A percentile compares a stretch with the other conserved stretches of the same genome.
These are phyloP conservation scores for Botrytis aclada DNA, from an alignment of 2,329 filamentous ascomycete genomes.

Conservation along the genomic window DNA sequence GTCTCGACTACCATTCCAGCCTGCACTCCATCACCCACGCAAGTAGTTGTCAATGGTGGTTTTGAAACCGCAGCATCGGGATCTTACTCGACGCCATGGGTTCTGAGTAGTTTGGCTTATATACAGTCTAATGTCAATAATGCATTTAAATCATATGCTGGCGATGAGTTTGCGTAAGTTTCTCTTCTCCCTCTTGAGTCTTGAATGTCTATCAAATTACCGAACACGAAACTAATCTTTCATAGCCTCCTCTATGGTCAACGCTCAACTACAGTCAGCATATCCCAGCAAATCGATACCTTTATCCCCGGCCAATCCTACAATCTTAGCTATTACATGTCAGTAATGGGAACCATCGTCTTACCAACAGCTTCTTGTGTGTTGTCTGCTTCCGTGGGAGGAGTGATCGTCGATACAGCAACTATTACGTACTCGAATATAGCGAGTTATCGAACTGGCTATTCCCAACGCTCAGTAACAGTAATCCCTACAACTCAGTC, in stretches of 20 bases:
- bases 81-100: not conserved
- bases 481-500: not conserved
- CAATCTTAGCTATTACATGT: not conserved
- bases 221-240: not conserved
- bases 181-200: not conserved
- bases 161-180: not conserved
- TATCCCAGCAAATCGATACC: not conserved
- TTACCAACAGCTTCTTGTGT: not conserved
- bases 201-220: no score
- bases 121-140: not conserved
- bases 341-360: not conserved
- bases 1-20: not conserved
- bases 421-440: not conserved
- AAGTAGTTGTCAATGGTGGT: not conserved
- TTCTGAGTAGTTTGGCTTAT: not conserved
- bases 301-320: not conserved
- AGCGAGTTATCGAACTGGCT: not conserved
- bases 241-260: not conserved
- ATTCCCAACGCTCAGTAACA: not conserved
- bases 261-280: not conserved
- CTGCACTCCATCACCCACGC: not conserved
- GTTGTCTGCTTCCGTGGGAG: not conserved
- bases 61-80: constrained; percentile 2
- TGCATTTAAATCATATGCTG: not conserved
- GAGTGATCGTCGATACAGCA: not conserved